phyloP scores from a whole-genome alignment of 139 green algal species.

The Pycnococcus provasolii region DNA sequence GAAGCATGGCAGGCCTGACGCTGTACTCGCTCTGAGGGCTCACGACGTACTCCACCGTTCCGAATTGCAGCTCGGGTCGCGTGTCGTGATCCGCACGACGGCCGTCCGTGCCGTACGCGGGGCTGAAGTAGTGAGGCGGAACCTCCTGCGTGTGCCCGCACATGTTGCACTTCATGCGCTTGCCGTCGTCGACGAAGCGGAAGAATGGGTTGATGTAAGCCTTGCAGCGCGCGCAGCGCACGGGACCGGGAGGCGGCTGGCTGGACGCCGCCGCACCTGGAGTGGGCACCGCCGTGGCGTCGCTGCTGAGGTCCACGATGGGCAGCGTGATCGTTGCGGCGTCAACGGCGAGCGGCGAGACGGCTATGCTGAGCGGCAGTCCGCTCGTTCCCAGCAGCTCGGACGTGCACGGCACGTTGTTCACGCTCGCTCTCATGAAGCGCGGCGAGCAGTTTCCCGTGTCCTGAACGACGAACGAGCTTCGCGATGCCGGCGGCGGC shows the following conservation, averaged over 20 bases:
- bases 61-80: constrained; percentile 69
- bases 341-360: constrained; percentile 66
- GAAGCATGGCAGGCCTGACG: constrained; percentile 74
- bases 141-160: constrained; percentile 71
- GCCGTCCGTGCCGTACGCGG: constrained; percentile 55
- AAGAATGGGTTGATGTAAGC: constrained; percentile 99
- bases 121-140: constrained; percentile 71
- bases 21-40: constrained; percentile 61
- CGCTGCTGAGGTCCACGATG: constrained; percentile 16
- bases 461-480: constrained; percentile 50
- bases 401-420: constrained; percentile 51
- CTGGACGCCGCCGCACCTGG: too few species aligned
- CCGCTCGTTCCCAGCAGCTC: constrained; percentile 59
- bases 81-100: constrained; percentile 56
- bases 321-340: constrained; percentile 64
- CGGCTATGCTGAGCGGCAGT: constrained; percentile 72
- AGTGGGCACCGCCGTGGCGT: constrained; percentile 34
- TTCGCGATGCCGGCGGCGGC: constrained; percentile 33
- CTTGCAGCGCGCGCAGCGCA: constrained; percentile 83
- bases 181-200: constrained; percentile 71
- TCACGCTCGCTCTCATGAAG: constrained; percentile 68
- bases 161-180: constrained; percentile 83
- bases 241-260: constrained; percentile 49
- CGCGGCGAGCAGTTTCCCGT: constrained; percentile 59
- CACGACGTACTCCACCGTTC: constrained; percentile 86